phyloP scores from a whole-genome alignment of 2,329 filamentous ascomycete genomes.

The Trichophyton simii region DNA sequence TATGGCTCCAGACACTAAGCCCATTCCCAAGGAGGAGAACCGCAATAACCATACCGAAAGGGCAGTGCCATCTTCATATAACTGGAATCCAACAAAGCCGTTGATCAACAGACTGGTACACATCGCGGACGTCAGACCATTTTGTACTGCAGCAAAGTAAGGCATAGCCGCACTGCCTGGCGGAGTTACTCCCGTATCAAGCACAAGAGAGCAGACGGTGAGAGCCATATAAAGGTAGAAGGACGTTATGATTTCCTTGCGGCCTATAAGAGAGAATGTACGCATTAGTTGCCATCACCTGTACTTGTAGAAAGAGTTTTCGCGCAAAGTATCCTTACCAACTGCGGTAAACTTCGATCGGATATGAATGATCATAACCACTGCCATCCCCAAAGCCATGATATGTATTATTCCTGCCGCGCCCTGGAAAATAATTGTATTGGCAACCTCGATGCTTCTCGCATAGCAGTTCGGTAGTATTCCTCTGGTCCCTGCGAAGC shows the following conservation, averaged over 20 bases:
- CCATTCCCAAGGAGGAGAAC: slow-evolving; percentile 64
- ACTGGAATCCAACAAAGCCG: slow-evolving; percentile 93
- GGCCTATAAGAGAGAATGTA: slow-evolving; percentile 32
- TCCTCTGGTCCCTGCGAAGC: slow-evolving; percentile 54
- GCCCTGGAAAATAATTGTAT: slow-evolving; percentile 96
- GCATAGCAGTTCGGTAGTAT: slow-evolving; percentile 89
- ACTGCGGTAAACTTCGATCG: slow-evolving; percentile 97
- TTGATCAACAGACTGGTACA: slow-evolving; percentile 88
- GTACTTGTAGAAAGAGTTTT: not conserved
- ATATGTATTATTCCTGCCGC: slow-evolving; percentile 90
- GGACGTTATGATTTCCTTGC: slow-evolving; percentile 69
- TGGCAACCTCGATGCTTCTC: slow-evolving; percentile 86
- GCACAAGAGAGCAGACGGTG: slow-evolving; percentile 73
- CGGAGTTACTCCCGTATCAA: slow-evolving; percentile 86
- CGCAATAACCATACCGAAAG: slow-evolving; percentile 89
- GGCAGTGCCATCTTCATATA: slow-evolving; percentile 93
- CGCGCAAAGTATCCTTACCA: slow-evolving; percentile 44
- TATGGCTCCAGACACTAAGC: slow-evolving; percentile 74
- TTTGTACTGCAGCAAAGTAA: slow-evolving; percentile 83
- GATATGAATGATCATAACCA: slow-evolving; percentile 94
- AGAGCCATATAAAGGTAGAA: slow-evolving; percentile 95
- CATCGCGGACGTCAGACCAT: slow-evolving; percentile 70
- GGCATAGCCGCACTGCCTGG: slow-evolving; percentile 68
- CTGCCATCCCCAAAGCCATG: slow-evolving; percentile 76
- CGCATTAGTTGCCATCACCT: slow-evolving; percentile 1